Evolutionary conservation across 768 basidiomycete species (phyloP), one percentile per base, ranked within the genome.

Genomic region (Hypsizygus marmoreus): DNA sequence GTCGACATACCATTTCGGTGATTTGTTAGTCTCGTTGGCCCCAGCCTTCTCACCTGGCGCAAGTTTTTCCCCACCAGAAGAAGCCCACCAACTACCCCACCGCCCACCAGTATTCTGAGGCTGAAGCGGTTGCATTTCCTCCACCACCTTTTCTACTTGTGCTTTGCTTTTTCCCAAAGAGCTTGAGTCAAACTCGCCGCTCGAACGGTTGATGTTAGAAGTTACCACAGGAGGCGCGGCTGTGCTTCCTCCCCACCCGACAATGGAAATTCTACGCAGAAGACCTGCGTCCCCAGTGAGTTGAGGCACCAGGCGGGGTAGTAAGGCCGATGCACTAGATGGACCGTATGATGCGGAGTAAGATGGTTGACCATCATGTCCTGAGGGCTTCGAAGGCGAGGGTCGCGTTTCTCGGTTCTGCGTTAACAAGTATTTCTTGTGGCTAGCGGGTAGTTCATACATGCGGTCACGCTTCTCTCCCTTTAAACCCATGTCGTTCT

Each of bases 401-500:
- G 68, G 59, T 14, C 68, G 70, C 14, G 70, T 72, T 32, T 72
- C 68, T 17, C 64, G 74, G 33, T 79, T 73, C 57, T 86, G 83
- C 23, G 75, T 72, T 19, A 91, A 66, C 1, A 94, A 64, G 44
- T 82, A 82, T 36, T 73, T 75, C 67, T 88, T 89, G 59, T 84
- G 81, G 42, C 83, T 78, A 2, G 61, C 44, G 0, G 88, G 65
- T 7, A 94, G 66, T 4, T 74, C 63, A 44, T 79, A 70, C 82
- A 93, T 86, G 1, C 72, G 75, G 2, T 67, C 68, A 29, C 87
- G 78, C 51, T 80, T 79, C 1, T 79, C 76, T n/a, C 81, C 87
- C 60, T 87, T 89, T 47, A 93, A 55, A 7, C 81, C 87, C 14
- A 93, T 62, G 9, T 84, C 77, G 50, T 88, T 80, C 91, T 93